Conservation (phyloP, 192 early-diverging fungal species). For the Coemansia sp. region DNA sequence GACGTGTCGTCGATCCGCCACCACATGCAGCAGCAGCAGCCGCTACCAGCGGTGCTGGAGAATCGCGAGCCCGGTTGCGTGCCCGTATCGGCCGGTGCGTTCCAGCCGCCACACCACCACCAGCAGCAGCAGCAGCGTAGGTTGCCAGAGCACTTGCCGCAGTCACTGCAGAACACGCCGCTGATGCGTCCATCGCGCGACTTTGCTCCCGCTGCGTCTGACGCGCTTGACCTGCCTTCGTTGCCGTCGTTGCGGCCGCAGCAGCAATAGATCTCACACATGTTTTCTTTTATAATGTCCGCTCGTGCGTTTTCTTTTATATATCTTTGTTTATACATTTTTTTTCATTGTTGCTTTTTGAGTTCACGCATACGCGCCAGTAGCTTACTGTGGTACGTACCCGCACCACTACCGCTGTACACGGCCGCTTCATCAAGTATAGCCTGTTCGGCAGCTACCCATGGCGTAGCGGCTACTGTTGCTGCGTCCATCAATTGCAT, state of each 20-base stretch:
- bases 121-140: no score
- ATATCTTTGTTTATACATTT: conserved; percentile 6
- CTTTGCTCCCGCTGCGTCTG: neutral
- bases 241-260: neutral
- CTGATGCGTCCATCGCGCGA: conserved; percentile 36
- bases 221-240: conserved; percentile 27
- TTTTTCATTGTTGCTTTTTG: conserved; percentile 16
- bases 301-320: neutral
- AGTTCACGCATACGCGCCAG: conserved; percentile 20
- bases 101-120: neutral
- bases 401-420: conserved; percentile 21
- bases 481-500: neutral
- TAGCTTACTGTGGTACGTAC: conserved; percentile 40
- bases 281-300: conserved; percentile 6
- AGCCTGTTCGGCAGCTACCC: conserved; percentile 23
- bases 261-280: conserved; percentile 1
- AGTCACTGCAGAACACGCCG: conserved; percentile 44
- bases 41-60: conserved; percentile 6
- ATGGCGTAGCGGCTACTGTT: conserved; percentile 2
- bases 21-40: conserved; percentile 29
- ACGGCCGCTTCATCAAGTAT: conserved; percentile 17
- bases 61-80: neutral
- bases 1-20: conserved; percentile 51
- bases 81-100: neutral
- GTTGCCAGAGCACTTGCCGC: neutral